Evolutionary conservation across 2,329 filamentous ascomycete genomes (phyloP).

Genomic region (Colletotrichum gloeosporioides): DNA sequence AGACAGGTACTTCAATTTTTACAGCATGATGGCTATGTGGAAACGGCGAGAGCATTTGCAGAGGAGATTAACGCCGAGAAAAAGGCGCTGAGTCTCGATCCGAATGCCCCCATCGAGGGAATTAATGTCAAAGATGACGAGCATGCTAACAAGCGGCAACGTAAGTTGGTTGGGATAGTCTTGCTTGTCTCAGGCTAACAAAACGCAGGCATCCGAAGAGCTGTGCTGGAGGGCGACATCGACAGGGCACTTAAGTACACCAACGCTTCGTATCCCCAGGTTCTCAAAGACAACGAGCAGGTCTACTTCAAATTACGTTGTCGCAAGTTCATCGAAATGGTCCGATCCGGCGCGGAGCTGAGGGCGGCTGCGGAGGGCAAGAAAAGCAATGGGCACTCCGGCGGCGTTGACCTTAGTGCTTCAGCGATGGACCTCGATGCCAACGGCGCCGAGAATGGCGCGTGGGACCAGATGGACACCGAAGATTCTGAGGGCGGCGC

Average conservation of each 20-base stretch:
- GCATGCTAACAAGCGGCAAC: constrained; percentile 85
- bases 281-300: constrained; percentile 80
- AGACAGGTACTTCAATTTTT: constrained; percentile 79
- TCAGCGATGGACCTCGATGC: constrained; percentile 63
- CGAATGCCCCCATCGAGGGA: constrained; percentile 55
- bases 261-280: constrained; percentile 77
- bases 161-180: constrained; percentile 54
- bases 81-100: constrained; percentile 67
- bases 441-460: constrained; percentile 45
- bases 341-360: constrained; percentile 74
- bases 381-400: constrained; percentile 47
- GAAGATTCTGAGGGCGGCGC: constrained; percentile 41
- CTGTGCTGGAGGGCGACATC: constrained; percentile 90
- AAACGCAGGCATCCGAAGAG: constrained; percentile 76
- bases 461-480: constrained; percentile 58
- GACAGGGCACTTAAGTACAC: constrained; percentile 88
- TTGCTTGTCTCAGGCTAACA: not conserved
- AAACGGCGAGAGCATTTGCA: constrained; percentile 88
- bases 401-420: constrained; percentile 47
- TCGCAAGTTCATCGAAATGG: constrained; percentile 95
- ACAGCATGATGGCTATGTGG: constrained; percentile 93
- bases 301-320: constrained; percentile 90
- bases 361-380: constrained; percentile 53
- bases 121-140: constrained; percentile 80
- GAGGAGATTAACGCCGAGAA: constrained; percentile 80